Percentiles rank a stretch among this genome's conserved stretches.
These are phyloP conservation scores for Spergularia marina DNA, from an alignment of 148 eudicot genomes.

Conservation along the genomic window DNA sequence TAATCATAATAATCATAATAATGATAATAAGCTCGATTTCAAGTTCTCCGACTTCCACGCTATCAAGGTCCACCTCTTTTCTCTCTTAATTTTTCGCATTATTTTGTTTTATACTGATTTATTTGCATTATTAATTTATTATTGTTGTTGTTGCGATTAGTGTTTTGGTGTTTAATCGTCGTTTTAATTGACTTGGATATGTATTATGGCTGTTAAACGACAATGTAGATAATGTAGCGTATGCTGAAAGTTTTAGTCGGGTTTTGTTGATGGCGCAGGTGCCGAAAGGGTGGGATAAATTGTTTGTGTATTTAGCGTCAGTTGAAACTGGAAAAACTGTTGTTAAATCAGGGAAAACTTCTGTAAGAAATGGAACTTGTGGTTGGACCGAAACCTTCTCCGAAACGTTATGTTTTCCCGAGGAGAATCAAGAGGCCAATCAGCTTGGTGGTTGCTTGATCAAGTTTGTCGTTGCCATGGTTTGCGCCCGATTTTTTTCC, in stretches of 20 bases:
- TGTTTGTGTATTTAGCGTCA: slow-evolving; percentile 46
- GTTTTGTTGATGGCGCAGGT: slow-evolving; percentile 41
- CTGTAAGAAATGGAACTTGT: slow-evolving; percentile 58
- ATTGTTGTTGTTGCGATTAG: too few relatives aligned
- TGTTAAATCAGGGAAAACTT: slow-evolving; percentile 50
- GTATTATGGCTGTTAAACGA: neutral
- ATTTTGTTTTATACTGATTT: too few relatives aligned
- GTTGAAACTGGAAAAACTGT: slow-evolving; percentile 64
- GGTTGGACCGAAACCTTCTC: slow-evolving; percentile 60
- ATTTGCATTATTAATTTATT: too few relatives aligned
- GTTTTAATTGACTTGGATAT: neutral
- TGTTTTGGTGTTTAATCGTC: too few relatives aligned
- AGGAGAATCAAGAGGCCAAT: slow-evolving; percentile 36
- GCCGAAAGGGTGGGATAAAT: slow-evolving; percentile 88
- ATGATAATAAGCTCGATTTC: slow-evolving; percentile 55
- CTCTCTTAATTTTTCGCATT: neutral
- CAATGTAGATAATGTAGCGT: too few relatives aligned
- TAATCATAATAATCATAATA: slow-evolving; percentile 18
- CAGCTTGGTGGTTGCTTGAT: slow-evolving; percentile 38
- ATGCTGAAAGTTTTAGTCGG: too few relatives aligned
- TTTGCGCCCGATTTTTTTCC: slow-evolving; percentile 16
- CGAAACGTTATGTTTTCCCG: slow-evolving; percentile 48
- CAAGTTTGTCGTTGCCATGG: slow-evolving; percentile 67
- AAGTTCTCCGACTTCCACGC: slow-evolving; percentile 65
- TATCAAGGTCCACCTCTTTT: slow-evolving; percentile 49